A percentile compares a stretch with the other conserved stretches of the same genome.
Evolutionary conservation across 176 grass and related monocot genomes (phyloP).

Genomic region (Raddia guianensis): DNA sequence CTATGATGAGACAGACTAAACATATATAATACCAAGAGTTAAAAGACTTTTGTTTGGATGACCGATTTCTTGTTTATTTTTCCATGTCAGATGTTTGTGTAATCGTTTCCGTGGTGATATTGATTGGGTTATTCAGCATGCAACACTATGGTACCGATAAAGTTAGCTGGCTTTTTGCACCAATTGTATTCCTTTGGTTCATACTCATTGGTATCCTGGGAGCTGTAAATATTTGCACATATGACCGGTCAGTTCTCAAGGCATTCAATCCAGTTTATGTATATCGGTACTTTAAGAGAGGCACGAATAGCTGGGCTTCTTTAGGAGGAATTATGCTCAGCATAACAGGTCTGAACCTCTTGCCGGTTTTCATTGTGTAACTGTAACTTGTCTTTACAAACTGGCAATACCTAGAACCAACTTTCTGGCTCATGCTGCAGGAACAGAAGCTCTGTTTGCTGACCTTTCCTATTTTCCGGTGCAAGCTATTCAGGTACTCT

Average conservation of each 20-base stretch:
- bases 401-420: constrained; percentile 11
- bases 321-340: constrained; percentile 93
- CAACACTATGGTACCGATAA: constrained; percentile 87
- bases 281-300: constrained; percentile 63
- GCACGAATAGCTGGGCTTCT: constrained; percentile 67
- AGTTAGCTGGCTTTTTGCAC: constrained; percentile 89
- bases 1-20: neutral
- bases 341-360: constrained; percentile 64
- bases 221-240: constrained; percentile 68
- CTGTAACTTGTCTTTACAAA: neutral
- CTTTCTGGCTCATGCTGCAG: constrained; percentile 48
- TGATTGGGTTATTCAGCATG: constrained; percentile 85
- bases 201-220: constrained; percentile 76
- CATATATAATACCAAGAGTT: neutral
- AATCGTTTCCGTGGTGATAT: constrained; percentile 63
- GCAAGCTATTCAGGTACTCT: constrained; percentile 73
- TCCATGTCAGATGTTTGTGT: constrained; percentile 62
- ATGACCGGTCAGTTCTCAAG: constrained; percentile 72
- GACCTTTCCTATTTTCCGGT: constrained; percentile 85
- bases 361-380: neutral
- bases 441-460: constrained; percentile 89
- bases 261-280: constrained; percentile 77
- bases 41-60: constrained; percentile 7
- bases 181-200: constrained; percentile 85
- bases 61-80: constrained; percentile 15